A percentile compares a stretch with the other conserved stretches of the same genome.
phyloP scores from a whole-genome alignment of 2,329 filamentous ascomycete genomes.

The Fusarium udum region DNA sequence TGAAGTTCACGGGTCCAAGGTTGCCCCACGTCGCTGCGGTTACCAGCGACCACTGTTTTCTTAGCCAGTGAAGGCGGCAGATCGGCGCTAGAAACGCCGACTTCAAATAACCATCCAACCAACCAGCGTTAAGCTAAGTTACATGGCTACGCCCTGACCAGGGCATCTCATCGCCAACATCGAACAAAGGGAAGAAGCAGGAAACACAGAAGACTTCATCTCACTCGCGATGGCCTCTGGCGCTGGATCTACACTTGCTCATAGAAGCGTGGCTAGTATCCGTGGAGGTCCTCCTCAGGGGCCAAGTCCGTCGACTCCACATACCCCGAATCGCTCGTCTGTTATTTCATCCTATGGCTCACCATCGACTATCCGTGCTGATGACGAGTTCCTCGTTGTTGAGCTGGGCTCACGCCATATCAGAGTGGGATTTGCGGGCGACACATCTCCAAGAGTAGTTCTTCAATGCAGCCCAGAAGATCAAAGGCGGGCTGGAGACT shows the following conservation, averaged over 20 bases:
- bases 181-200: not conserved
- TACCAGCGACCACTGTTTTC: slow-evolving; percentile 42
- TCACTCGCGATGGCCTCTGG: slow-evolving; percentile 55
- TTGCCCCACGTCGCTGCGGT: slow-evolving; percentile 46
- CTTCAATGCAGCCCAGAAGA: slow-evolving; percentile 79
- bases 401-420: slow-evolving; percentile 84
- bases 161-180: slow-evolving; percentile 27
- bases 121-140: slow-evolving; percentile 36
- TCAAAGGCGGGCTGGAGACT: slow-evolving; percentile 82
- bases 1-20: slow-evolving; percentile 25
- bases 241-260: slow-evolving; percentile 58
- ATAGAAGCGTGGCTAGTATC: slow-evolving; percentile 68
- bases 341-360: slow-evolving; percentile 66
- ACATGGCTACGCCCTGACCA: slow-evolving; percentile 25
- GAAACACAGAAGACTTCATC: not conserved
- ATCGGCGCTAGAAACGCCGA: slow-evolving; percentile 44
- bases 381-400: slow-evolving; percentile 86
- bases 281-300: slow-evolving; percentile 54
- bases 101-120: slow-evolving; percentile 26
- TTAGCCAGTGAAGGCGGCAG: slow-evolving; percentile 34
- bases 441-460: slow-evolving; percentile 76
- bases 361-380: slow-evolving; percentile 70
- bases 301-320: slow-evolving; percentile 58
- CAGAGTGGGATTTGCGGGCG: slow-evolving; percentile 86
- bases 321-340: slow-evolving; percentile 66